Evolutionary conservation across 768 basidiomycete genomes (phyloP).

Genomic region (Pleurotus eryngii): DNA sequence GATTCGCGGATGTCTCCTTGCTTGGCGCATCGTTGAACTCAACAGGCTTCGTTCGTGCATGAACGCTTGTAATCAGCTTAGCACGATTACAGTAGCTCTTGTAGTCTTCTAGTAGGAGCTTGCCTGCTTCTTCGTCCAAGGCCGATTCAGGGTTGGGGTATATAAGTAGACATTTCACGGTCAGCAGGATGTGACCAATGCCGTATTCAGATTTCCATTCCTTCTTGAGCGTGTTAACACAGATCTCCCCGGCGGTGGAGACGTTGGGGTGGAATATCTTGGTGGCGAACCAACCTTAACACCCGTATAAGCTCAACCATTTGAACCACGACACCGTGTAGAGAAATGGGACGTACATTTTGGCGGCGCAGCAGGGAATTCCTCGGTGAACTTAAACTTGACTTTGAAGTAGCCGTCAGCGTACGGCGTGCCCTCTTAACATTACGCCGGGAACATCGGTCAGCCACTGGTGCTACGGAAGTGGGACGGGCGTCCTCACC

Average conservation of each 20-base stretch:
- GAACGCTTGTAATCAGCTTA: constrained; percentile 84
- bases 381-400: constrained; percentile 87
- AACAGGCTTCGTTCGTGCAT: constrained; percentile 71
- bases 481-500: constrained; percentile 45
- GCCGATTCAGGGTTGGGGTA: constrained; percentile 97
- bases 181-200: constrained; percentile 86
- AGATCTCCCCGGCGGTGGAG: constrained; percentile 86
- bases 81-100: constrained; percentile 84
- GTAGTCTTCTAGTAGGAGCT: constrained; percentile 86
- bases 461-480: constrained; percentile 18
- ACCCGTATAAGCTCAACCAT: constrained; percentile 10
- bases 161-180: constrained; percentile 93
- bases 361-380: constrained; percentile 91
- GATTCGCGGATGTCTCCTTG: constrained; percentile 23
- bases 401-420: constrained; percentile 66
- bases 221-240: constrained; percentile 96
- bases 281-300: constrained; percentile 80
- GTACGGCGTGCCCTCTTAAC: constrained; percentile 60
- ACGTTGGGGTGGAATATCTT: constrained; percentile 99
- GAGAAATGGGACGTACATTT: constrained; percentile 65
- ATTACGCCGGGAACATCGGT: constrained; percentile 15
- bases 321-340: not conserved
- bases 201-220: constrained; percentile 94
- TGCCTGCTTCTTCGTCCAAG: constrained; percentile 93
- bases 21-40: constrained; percentile 60